Evolutionary conservation across 768 basidiomycete species (phyloP), one percentile per base, ranked within the genome.

Genomic region (Infundibulicybe gibba): DNA sequence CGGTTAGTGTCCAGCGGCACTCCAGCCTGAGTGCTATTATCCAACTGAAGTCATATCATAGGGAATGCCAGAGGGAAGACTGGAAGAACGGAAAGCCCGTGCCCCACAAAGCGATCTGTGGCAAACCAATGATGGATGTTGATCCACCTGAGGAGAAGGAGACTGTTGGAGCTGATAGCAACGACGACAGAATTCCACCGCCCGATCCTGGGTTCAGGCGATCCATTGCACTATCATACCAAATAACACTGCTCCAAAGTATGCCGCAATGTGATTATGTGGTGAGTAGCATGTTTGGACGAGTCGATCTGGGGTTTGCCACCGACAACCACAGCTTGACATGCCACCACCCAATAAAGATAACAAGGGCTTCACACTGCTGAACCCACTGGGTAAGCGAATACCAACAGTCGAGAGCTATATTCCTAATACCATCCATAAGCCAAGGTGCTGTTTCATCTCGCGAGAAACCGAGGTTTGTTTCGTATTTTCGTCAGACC

Each of bases 31-130:
- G 15, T 43, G 31, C 21, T 38, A 6, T 38, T 25, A 9, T 11
- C 13, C 33, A n/a, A 11, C 14, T 25, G 10, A 3, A 35, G 21
- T 35, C 44, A 25, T 49, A 14, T 11, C 32, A 11, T 21, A 58
- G 59, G 25, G 52, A 57, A 32, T 59, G 60, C 41, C 60, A 61
- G 43, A 47, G 44, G 14, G 37, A 52, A 2, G 59, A 59, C 41
- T 61, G 59, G 59, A 59, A 54, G 43, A 31, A 45, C 19, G 54
- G 54, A 16, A 43, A 25, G 6, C 48, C 49, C 6, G 32, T 12
- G 5, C 52, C 54, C 9, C 58, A 57, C 43, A 55, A 53, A 30
- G 32, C 17, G 11, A 47, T 60, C 14, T 56, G 52, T 33, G 50
- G 56, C 39, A 48, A 67, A 45, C 32, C 49, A 4, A 10, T 50